These are phyloP conservation scores for Pythium oligandrum DNA, from an alignment of 352 stramenopile genomes.

Conservation along the genomic window DNA sequence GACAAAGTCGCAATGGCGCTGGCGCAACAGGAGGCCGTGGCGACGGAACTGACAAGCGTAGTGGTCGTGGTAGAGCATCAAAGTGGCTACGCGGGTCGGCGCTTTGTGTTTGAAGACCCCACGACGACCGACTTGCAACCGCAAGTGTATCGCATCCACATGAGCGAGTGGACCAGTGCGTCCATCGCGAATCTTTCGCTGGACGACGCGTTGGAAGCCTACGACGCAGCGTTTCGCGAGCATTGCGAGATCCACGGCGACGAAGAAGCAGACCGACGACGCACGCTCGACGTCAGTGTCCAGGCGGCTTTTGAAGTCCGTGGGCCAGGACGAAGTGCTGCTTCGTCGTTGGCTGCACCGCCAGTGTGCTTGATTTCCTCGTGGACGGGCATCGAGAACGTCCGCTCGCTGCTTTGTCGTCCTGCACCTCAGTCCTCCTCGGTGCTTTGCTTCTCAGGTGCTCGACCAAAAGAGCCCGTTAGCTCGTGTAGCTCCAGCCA, in stretches of 20 bases:
- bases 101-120: constrained; percentile 1
- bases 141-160: constrained; percentile 11
- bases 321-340: constrained; percentile 1
- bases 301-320: constrained; percentile 17
- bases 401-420: constrained; percentile 20
- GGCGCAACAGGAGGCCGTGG: constrained; percentile 1
- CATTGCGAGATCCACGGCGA: constrained; percentile 18
- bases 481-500: not conserved
- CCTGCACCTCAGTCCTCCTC: constrained; percentile 15
- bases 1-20: constrained; percentile 12
- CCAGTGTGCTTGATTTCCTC: constrained; percentile 13
- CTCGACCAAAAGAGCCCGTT: not conserved
- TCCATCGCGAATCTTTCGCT: constrained; percentile 15
- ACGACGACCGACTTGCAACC: not conserved
- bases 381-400: constrained; percentile 23
- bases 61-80: constrained; percentile 14
- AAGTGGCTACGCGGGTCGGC: constrained; percentile 12
- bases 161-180: constrained; percentile 10
- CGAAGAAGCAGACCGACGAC: not conserved
- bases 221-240: constrained; percentile 11
- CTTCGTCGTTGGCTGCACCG: not conserved
- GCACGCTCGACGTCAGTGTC: constrained; percentile 10
- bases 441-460: constrained; percentile 11
- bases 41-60: constrained; percentile 5
- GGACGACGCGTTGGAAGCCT: constrained; percentile 19